These are phyloP conservation scores for Boletus insuetus DNA, from an alignment of 768 basidiomycete species.

Conservation along the genomic window DNA sequence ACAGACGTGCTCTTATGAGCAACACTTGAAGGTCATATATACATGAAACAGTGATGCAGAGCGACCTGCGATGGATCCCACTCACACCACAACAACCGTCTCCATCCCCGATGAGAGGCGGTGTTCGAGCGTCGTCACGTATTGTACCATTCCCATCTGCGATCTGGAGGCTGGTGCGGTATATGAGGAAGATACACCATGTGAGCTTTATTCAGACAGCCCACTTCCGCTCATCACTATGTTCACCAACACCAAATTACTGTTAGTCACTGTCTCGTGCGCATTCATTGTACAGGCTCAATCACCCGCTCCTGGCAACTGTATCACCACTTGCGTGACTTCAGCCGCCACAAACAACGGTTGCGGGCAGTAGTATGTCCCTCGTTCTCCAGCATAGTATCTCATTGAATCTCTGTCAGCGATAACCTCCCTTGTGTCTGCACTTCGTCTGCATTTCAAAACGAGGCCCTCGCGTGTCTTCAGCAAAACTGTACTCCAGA, in stretches of 20 bases:
- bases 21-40: too few species aligned
- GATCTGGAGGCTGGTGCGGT: too few species aligned
- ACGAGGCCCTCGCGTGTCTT: conserved; percentile 33
- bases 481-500: conserved; percentile 29
- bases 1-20: too few species aligned
- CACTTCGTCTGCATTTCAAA: conserved; percentile 37
- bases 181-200: too few species aligned
- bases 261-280: conserved; percentile 12
- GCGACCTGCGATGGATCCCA: too few species aligned
- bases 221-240: neutral
- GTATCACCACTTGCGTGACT: conserved; percentile 12
- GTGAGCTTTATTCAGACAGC: too few species aligned
- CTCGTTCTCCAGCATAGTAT: neutral
- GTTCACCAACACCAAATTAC: conserved; percentile 19
- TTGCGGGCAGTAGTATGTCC: conserved; percentile 18
- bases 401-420: conserved; percentile 21
- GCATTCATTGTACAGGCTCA: conserved; percentile 25
- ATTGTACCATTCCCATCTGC: too few species aligned
- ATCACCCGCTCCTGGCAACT: neutral
- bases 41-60: too few species aligned
- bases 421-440: conserved; percentile 40
- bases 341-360: neutral
- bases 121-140: too few species aligned
- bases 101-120: too few species aligned
- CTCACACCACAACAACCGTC: too few species aligned